A percentile compares a stretch with the other conserved stretches of the same genome.
phyloP scores from a whole-genome alignment of 2,329 filamentous ascomycete species.

The Colletotrichum scovillei region DNA sequence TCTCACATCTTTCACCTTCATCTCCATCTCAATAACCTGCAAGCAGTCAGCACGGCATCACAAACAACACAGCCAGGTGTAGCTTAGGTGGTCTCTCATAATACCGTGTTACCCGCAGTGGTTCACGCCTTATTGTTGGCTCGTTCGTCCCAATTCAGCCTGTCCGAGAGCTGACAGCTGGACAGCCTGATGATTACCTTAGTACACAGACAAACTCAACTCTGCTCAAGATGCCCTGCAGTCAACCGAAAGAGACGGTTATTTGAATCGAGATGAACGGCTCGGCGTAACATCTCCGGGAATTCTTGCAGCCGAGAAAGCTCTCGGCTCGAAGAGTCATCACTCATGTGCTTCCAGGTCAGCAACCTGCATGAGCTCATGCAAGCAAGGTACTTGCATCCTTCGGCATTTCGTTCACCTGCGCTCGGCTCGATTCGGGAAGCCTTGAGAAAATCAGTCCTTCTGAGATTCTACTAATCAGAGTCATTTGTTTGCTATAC shows the following conservation, averaged over 20 bases:
- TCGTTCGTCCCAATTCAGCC: constrained; percentile 13
- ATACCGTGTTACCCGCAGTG: constrained; percentile 13
- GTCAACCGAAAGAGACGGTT: neutral
- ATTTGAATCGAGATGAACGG: neutral
- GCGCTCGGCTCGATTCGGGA: neutral
- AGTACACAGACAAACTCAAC: neutral
- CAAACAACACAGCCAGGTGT: neutral
- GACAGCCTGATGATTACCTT: neutral
- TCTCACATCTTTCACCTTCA: no score
- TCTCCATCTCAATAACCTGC: neutral
- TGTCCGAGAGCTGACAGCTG: neutral
- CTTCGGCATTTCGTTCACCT: neutral
- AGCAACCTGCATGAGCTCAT: neutral
- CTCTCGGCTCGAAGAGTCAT: neutral
- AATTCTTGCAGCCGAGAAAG: neutral
- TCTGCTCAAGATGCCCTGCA: neutral
- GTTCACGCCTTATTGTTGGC: neutral
- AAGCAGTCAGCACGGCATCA: neutral
- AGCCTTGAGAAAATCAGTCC: neutral
- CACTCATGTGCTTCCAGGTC: neutral
- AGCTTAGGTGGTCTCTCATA: neutral
- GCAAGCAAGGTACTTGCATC: neutral
- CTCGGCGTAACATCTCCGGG: neutral
- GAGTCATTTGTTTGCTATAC: neutral
- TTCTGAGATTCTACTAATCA: neutral